Evolutionary conservation across 2,329 filamentous ascomycete genomes (phyloP).

Genomic region (Lasiodiplodia citricola): DNA sequence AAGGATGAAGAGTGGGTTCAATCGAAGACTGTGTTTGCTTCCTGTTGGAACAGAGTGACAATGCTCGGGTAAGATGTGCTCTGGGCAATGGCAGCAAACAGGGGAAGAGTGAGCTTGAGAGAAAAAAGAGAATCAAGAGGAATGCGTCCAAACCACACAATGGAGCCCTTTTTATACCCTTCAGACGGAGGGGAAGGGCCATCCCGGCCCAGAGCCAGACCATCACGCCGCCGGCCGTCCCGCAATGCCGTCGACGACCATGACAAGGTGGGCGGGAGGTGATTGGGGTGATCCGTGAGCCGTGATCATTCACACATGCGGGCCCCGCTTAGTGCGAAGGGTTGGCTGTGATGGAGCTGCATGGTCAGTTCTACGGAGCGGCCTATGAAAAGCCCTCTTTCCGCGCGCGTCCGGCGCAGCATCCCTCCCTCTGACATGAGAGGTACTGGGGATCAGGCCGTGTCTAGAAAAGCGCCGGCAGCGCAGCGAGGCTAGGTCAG

Average conservation of each 20-base stretch:
- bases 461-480: constrained; percentile 22
- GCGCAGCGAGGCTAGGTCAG: background rate
- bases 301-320: constrained; percentile 36
- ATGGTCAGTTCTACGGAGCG: constrained; percentile 38
- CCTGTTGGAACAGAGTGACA: constrained; percentile 9
- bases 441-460: constrained; percentile 15
- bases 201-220: constrained; percentile 33
- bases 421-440: constrained; percentile 23
- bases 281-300: constrained; percentile 43
- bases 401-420: constrained; percentile 33
- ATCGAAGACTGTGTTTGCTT: constrained; percentile 25
- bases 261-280: constrained; percentile 29
- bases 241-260: constrained; percentile 18
- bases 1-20: constrained; percentile 11
- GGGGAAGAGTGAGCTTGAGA: constrained; percentile 22
- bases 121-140: constrained; percentile 38
- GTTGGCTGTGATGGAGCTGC: constrained; percentile 44
- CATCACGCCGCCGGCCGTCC: constrained; percentile 22
- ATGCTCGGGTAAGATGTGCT: constrained; percentile 30
- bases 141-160: constrained; percentile 31
- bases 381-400: constrained; percentile 41
- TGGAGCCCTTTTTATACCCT: constrained; percentile 46
- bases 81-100: constrained; percentile 19
- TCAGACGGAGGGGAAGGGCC: constrained; percentile 31
- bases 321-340: constrained; percentile 40